Conservation (phyloP, 2,329 filamentous ascomycete genomes). For the Talaromyces sp. region DNA sequence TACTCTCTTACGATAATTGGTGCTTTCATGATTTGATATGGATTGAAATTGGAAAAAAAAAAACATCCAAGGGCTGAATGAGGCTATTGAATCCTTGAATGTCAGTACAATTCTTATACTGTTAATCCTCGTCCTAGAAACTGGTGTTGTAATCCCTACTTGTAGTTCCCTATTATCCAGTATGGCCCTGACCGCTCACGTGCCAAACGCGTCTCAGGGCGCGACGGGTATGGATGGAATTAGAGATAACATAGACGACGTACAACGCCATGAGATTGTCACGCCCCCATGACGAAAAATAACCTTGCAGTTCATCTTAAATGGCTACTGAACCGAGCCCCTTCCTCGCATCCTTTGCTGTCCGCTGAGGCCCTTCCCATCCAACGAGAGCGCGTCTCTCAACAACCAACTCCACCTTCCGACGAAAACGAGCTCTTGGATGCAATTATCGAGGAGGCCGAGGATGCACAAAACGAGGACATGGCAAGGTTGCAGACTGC, state of each 20-base stretch:
- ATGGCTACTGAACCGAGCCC: conserved; percentile 50
- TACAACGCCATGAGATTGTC: conserved; percentile 32
- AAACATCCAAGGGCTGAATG: no score
- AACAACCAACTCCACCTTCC: conserved; percentile 18
- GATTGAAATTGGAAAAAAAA: no score
- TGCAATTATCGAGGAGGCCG: conserved; percentile 28
- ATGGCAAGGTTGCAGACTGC: conserved; percentile 52
- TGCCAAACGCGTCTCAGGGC: conserved; percentile 26
- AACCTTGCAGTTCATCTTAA: conserved; percentile 49
- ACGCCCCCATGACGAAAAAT: conserved; percentile 52
- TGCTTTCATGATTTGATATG: no score
- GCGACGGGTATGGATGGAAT: conserved; percentile 10
- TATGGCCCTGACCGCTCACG: conserved; percentile 28
- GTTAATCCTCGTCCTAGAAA: neutral
- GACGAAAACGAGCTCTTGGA: conserved; percentile 22
- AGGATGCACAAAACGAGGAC: conserved; percentile 29
- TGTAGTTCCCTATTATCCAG: no score
- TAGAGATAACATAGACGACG: conserved; percentile 1
- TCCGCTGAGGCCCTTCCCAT: conserved; percentile 22
- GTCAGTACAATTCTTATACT: no score
- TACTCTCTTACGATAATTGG: no score
- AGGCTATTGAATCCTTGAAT: no score
- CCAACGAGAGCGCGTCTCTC: conserved; percentile 24
- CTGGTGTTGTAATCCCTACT: neutral
- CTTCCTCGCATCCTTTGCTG: conserved; percentile 36